phyloP scores from a whole-genome alignment of 257 asterid genomes.

The Lithospermum erythrorhizon region DNA sequence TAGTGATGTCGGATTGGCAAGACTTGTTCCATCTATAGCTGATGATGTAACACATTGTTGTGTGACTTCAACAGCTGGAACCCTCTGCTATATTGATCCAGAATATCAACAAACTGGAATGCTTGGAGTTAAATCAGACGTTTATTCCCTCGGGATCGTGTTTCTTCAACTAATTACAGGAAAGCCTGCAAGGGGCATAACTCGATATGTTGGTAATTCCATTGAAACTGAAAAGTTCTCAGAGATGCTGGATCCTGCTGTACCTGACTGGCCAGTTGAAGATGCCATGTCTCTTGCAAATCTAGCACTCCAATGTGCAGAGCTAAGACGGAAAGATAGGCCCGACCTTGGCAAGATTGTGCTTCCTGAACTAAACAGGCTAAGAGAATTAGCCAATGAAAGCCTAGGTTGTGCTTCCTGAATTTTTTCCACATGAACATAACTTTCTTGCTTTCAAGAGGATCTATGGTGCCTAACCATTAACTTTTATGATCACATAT shows the following conservation, averaged over 20 bases:
- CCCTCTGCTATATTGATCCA: constrained; percentile 85
- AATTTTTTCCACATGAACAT: background rate
- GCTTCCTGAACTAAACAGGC: constrained; percentile 48
- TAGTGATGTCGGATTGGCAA: constrained; percentile 73
- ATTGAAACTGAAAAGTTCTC: constrained; percentile 38
- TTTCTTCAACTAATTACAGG: constrained; percentile 61
- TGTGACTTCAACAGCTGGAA: constrained; percentile 85
- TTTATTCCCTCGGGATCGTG: constrained; percentile 67
- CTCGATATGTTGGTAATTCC: constrained; percentile 35
- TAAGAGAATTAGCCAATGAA: constrained; percentile 46
- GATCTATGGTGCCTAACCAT: too few relatives aligned
- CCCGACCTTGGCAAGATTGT: constrained; percentile 64
- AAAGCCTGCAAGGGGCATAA: constrained; percentile 71
- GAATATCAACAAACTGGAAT: constrained; percentile 90
- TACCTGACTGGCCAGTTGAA: constrained; percentile 72
- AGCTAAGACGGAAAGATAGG: constrained; percentile 69
- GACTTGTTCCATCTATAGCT: constrained; percentile 58
- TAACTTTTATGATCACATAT: background rate
- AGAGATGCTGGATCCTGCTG: constrained; percentile 51
- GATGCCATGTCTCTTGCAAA: constrained; percentile 44
- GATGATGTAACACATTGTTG: constrained; percentile 58
- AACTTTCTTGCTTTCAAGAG: background rate
- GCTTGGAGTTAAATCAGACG: constrained; percentile 88
- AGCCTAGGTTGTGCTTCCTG: constrained; percentile 27
- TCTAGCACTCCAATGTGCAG: constrained; percentile 60